Evolutionary conservation across 306 rosid species (phyloP).

Genomic region (Sindora glabra): DNA sequence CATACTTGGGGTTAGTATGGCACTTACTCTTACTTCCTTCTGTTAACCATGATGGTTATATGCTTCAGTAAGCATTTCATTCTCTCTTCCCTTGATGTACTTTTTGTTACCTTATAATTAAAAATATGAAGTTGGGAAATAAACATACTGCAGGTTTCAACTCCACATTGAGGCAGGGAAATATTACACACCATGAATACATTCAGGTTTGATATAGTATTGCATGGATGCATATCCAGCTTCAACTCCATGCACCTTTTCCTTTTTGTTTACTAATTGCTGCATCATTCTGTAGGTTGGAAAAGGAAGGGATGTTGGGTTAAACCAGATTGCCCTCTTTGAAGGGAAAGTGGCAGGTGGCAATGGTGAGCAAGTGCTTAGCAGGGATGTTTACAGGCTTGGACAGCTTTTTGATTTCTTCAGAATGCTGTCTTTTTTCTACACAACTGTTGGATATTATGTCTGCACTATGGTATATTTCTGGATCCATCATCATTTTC

Average conservation of each 20-base stretch:
- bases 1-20: background rate
- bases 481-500: background rate
- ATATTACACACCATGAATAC: constrained; percentile 90
- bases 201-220: constrained; percentile 60
- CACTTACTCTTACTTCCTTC: background rate
- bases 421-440: constrained; percentile 91
- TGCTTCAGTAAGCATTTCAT: background rate
- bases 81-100: background rate
- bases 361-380: constrained; percentile 95
- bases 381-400: constrained; percentile 87
- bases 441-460: constrained; percentile 91
- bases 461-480: constrained; percentile 85
- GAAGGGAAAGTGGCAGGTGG: constrained; percentile 99
- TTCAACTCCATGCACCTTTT: background rate
- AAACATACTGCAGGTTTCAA: constrained; percentile 65
- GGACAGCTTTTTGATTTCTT: constrained; percentile 96
- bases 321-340: constrained; percentile 97
- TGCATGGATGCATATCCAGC: constrained; percentile 9
- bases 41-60: background rate
- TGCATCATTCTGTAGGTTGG: constrained; percentile 67
- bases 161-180: constrained; percentile 94
- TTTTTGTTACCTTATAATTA: background rate
- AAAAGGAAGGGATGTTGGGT: constrained; percentile 97
- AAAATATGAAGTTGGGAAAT: background rate
- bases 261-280: constrained; percentile 14